A percentile compares a stretch with the other conserved stretches of the same genome.
These are phyloP conservation scores for Candida morakotiae DNA, from an alignment of 805 yeast species.

Conservation along the genomic window DNA sequence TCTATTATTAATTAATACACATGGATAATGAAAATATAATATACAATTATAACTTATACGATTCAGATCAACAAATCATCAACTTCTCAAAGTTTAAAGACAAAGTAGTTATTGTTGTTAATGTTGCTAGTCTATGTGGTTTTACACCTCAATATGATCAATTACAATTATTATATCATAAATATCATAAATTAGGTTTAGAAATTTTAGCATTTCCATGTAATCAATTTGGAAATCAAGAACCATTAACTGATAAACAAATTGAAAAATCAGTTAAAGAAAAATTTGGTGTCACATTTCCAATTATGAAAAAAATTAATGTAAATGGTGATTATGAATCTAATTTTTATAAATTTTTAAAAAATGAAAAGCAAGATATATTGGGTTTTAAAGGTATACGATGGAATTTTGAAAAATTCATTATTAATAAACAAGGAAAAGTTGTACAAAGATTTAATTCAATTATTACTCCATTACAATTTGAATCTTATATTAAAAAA, in stretches of 20 bases:
- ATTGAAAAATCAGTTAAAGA: conserved; percentile 18
- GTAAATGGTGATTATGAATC: conserved; percentile 34
- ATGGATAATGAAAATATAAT: conserved; percentile 19
- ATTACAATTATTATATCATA: conserved; percentile 62
- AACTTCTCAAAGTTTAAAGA: conserved; percentile 64
- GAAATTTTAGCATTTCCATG: conserved; percentile 84
- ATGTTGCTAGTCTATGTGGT: conserved; percentile 81
- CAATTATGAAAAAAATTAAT: conserved; percentile 30
- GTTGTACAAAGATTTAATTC: conserved; percentile 64
- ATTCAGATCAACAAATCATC: conserved; percentile 55
- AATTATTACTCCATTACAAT: conserved; percentile 57
- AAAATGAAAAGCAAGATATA: conserved; percentile 19
- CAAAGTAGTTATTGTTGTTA: conserved; percentile 78
- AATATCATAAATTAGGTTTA: conserved; percentile 61
- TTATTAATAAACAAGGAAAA: conserved; percentile 53
- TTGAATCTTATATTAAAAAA: conserved; percentile 34
- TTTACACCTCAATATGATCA: conserved; percentile 75
- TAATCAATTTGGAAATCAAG: conserved; percentile 82
- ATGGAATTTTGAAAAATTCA: conserved; percentile 80
- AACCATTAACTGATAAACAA: conserved; percentile 55
- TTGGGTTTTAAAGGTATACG: conserved; percentile 46
- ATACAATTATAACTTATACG: conserved; percentile 64
- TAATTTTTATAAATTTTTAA: conserved; percentile 27
- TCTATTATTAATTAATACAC: neutral
- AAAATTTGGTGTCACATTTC: conserved; percentile 31